Evolutionary conservation across 2,329 filamentous ascomycete genomes (phyloP).

Genomic region (Sordariomycetes sp.): DNA sequence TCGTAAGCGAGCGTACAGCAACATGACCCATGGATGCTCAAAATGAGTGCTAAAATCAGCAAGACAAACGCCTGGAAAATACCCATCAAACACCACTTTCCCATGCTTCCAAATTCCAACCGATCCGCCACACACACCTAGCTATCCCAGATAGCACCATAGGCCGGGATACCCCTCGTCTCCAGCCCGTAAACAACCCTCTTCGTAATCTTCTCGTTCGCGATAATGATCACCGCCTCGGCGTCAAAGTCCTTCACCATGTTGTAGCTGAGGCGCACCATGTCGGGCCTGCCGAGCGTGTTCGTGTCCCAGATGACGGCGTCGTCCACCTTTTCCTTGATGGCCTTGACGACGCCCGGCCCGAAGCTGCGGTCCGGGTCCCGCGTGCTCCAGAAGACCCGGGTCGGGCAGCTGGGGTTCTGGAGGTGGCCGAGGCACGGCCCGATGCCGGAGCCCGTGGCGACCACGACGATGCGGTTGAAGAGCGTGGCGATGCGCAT

Average conservation of each 20-base stretch:
- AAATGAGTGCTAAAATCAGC: too few species aligned
- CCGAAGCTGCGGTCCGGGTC: conserved; percentile 54
- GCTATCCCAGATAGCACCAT: conserved; percentile 63
- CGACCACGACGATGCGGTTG: conserved; percentile 53
- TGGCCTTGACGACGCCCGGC: conserved; percentile 38
- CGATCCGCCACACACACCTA: conserved; percentile 9
- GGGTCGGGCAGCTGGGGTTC: conserved; percentile 34
- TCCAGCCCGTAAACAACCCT: conserved; percentile 61
- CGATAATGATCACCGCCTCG: conserved; percentile 65
- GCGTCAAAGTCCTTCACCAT: conserved; percentile 42
- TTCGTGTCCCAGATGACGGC: conserved; percentile 61
- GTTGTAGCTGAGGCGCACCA: conserved; percentile 39
- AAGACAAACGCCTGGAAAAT: too few species aligned
- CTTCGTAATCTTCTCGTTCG: conserved; percentile 56
- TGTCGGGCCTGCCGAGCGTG: conserved; percentile 45
- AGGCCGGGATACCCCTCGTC: conserved; percentile 53
- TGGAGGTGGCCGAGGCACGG: conserved; percentile 53
- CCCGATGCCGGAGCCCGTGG: conserved; percentile 64
- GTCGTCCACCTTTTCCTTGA: conserved; percentile 46
- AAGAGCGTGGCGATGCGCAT: conserved; percentile 59
- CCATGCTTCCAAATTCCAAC: not conserved
- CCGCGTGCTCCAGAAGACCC: conserved; percentile 60
- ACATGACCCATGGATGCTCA: too few species aligned
- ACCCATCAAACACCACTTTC: too few species aligned
- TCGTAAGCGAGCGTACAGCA: too few species aligned